phyloP scores from a whole-genome alignment of 2,329 filamentous ascomycete genomes.

The Dryadomyces quercus-mongolicae region DNA sequence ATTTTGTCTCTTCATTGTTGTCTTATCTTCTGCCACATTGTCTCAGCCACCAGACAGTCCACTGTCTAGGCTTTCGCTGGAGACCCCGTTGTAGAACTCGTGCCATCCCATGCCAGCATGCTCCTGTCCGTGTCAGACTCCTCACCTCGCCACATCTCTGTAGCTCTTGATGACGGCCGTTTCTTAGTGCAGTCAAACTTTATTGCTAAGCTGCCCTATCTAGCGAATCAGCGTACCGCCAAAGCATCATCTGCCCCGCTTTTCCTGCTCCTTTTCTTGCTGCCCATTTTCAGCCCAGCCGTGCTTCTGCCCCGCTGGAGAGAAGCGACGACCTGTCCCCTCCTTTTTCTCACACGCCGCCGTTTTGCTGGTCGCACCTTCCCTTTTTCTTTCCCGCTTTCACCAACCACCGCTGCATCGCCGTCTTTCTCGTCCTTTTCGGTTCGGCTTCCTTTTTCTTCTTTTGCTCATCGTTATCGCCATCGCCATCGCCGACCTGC shows the following conservation, averaged over 20 bases:
- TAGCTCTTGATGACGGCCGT: not conserved
- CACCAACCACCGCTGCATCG: not conserved
- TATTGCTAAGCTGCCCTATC: not conserved
- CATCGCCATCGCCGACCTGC: not conserved
- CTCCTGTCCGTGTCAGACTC: too few species aligned
- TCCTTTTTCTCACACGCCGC: conserved; percentile 6
- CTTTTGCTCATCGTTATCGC: not conserved
- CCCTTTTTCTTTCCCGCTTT: not conserved
- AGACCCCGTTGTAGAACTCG: too few species aligned
- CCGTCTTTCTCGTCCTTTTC: not conserved
- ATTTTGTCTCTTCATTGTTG: too few species aligned
- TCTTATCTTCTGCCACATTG: too few species aligned
- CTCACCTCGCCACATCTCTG: not conserved
- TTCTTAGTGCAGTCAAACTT: not conserved
- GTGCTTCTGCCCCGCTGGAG: conserved; percentile 3
- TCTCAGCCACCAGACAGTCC: too few species aligned
- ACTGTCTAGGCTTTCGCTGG: too few species aligned
- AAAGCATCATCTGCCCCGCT: not conserved
- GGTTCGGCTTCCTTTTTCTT: not conserved
- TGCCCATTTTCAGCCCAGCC: conserved; percentile 1
- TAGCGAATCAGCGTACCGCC: conserved; percentile 1
- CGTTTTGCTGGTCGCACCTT: not conserved
- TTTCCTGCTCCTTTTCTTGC: conserved; percentile 1
- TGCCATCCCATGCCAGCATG: too few species aligned
- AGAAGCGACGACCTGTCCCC: conserved; percentile 3